Evolutionary conservation across 352 stramenopile species (phyloP), one percentile per base, ranked within the genome.

Genomic region (Globisporangium sylvaticum): DNA sequence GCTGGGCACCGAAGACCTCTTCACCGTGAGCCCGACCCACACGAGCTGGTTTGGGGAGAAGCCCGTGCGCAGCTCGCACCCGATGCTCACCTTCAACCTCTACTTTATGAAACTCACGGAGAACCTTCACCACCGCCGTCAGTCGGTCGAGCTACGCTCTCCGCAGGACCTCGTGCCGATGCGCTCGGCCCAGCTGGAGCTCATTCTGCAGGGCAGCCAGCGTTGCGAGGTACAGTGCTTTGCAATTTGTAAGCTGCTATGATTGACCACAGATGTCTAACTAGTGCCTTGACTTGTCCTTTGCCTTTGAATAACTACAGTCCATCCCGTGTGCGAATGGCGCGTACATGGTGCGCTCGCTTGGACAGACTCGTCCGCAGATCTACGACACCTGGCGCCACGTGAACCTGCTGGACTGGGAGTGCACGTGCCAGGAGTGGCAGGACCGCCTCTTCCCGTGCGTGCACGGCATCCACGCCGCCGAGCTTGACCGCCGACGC

Each of bases 371-470:
- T 27, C 74, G 73, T 2, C 63, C 84, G 12, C 74, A 87, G 57
- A 80, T 74, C 37, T 80, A 87, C n/a, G 83, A 91, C 60, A 83
- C 76, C 53, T 93, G 85, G 85, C 83, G 83, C 27, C 83, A 93
- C 44, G 85, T 93, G 29, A 90, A 91, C 65, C 72, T 93, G 14
- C 62, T 83, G 1, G 78, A 89, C 54, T 90, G 81, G 80, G 81
- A 93, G 59, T 93, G 85, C 69, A 90, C 83, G 29, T 93, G 85
- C 58, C 77, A 88, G n/a, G 83, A 89, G 58, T 93, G 85, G 85
- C 85, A 93, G 58, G 85, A 93, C 58, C 80, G 84, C 20, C 74
- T 83, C 42, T 91, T 93, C 54, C 85, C 85, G 34, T 93, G 85
- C 37, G 77, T 91, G 64, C 85, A 93, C 64, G 83, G 76, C 4